Base-by-base conservation (phyloP, 495 filamentous ascomycete genomes). In the Aspergillus campestris region DNA sequence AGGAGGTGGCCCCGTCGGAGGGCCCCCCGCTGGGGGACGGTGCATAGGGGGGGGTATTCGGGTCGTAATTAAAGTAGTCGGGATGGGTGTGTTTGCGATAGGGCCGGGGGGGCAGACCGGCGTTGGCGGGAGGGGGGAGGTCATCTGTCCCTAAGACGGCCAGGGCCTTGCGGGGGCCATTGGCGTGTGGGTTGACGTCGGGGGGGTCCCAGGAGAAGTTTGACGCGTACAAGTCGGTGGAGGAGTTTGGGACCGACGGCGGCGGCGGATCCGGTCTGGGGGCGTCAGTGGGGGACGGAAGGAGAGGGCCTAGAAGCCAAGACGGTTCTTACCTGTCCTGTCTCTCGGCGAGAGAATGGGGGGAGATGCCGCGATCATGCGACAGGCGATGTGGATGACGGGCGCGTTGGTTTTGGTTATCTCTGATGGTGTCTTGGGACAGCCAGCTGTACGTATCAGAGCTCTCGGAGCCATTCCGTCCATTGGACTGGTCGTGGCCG, bases 371-470 rank as follows among this genome's bases (percentile, higher is more conserved):
- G 48, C 60, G 61, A 57, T 58, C 59, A 44, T 65, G 49, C 8
- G 55, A 45, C 11, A 53, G 33, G n/a, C 51, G 38, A 33, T 51
- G 47, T 15, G 46, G 51, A 15, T 45, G 58, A 47, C 45, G 45
- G 55, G 40, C 49, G 49, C 32, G 53, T 31, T 49, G 48, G 29
- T 31, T 44, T 15, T 60, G 59, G 36, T 52, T 52, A 31, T 70
- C 66, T 46, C 57, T 68, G 24, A 75, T 56, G 5, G 66, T 75
- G 28, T 70, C 69, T 39, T 75, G 69, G n/a, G 71, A 69, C 27
- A 61, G 50, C 48, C 58, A 69, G 51, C 69, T 71, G 37, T 60
- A 55, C 33, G 57, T 60, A 29, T 60, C 68, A 27, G 70, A 66
- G 60, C 66, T 70, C 42, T 60, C 69, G 8, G 71, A 71, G 45